Base-by-base conservation (phyloP, 768 basidiomycete genomes). In the Crepidotus variabilis region DNA sequence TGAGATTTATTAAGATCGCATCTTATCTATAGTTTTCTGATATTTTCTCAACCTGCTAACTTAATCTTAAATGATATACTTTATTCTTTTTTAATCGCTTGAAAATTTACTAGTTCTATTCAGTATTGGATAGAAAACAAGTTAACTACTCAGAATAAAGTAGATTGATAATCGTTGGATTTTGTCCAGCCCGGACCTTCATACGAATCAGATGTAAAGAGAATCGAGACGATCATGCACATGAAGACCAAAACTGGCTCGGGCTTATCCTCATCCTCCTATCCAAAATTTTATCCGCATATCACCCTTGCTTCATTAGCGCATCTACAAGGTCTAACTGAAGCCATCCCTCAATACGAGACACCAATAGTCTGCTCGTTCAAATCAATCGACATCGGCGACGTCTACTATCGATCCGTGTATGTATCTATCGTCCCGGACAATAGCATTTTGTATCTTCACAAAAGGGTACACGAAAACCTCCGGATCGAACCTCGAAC, bases 331-430 rank as follows among this genome's bases (percentile, higher is more conserved):
- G n/a, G 23, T 9, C 58, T 70, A 13, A 58, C 57, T 36, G 55
- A 56, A 8, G 58, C 62, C 11, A 63, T 70, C 47, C 54, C 57
- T 14, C 57, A n/a, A 34, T 52, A 48, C 28, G 48, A 75, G 22
- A 59, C 56, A 4, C 62, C 70, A 7, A 59, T 88, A 33, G 63
- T 64, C 14, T 69, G 81, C 61, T 58, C 69, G 28, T 90, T 91
- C 66, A 64, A 73, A 55, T 74, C 78, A 0, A 73, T 91, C 48
- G 75, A 79, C 18, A 74, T 82, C 5, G 84, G 87, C 35, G 71
- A 77, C 35, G 81, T 82, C 62, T 92, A 85, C 71, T 90, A 83
- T 67, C 83, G 86, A 61, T 89, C 88, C 0, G 85, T 91, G 18
- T 85, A 84, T 68, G 68, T 86, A 62, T 70, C 78, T 0, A 71